Percentiles rank a stretch among this genome's conserved stretches.
These are phyloP conservation scores for Xenosphaeropsis pyriputrescens DNA, from an alignment of 2,329 filamentous ascomycete species.

Conservation along the genomic window DNA sequence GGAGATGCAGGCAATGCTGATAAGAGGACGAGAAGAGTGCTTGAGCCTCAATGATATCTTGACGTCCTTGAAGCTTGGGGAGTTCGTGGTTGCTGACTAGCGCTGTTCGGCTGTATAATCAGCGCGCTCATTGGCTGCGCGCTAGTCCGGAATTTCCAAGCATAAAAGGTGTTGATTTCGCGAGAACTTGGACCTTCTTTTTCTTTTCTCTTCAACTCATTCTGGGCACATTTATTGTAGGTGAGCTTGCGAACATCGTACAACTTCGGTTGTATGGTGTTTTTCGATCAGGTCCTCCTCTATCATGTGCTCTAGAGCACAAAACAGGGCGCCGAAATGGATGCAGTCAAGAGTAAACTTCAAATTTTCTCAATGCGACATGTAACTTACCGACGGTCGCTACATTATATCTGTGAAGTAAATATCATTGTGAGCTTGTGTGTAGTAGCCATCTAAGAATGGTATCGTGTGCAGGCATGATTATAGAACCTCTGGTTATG, in stretches of 20 bases:
- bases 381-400: constrained; percentile 64
- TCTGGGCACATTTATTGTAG: constrained; percentile 57
- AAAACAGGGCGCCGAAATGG: constrained; percentile 49
- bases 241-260: constrained; percentile 39
- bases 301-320: constrained; percentile 56
- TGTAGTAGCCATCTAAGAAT: too few relatives aligned
- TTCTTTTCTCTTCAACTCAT: constrained; percentile 39
- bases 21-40: constrained; percentile 7
- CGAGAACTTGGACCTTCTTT: constrained; percentile 11
- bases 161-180: too few relatives aligned
- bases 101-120: constrained; percentile 9
- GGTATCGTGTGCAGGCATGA: too few relatives aligned
- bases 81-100: constrained; percentile 6
- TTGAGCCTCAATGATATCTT: constrained; percentile 6
- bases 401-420: constrained; percentile 28
- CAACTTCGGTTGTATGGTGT: constrained; percentile 20
- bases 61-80: constrained; percentile 5
- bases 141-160: neutral
- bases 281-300: constrained; percentile 51
- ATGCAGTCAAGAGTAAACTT: constrained; percentile 45
- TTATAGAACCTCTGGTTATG: too few relatives aligned
- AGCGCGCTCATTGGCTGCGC: constrained; percentile 9
- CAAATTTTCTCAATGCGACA: constrained; percentile 39
- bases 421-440: too few relatives aligned
- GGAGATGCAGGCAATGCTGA: constrained; percentile 2